Base-by-base conservation (phyloP, 768 basidiomycete species). In the Agaricus bisporus region DNA sequence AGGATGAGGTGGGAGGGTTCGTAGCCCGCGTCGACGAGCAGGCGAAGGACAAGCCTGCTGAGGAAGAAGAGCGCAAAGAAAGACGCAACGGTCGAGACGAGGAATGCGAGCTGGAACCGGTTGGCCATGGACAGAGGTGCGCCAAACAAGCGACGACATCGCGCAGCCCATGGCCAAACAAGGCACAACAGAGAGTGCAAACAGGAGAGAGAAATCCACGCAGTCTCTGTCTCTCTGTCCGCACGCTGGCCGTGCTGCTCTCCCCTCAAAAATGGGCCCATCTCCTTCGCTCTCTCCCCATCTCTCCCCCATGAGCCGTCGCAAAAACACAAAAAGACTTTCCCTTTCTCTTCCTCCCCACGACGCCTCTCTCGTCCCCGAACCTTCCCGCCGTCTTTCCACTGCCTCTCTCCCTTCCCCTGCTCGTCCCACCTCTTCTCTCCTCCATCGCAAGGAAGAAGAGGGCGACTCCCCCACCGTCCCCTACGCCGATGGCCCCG, bases 401-500 rank as follows among this genome's bases (percentile, higher is more conserved):
- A 71, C 85, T 55, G 73, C 85, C 47, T 92, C 90, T 10, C 81
- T 90, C 25, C 86, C 85, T 18, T 59, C 76, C 36, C 65, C 74
- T 47, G 65, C 75, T n/a, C 76, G 77, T 22, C 67, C 77, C 37
- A 73, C 75, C n/a, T 70, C 75, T 20, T 70, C 83, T 18, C 71
- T 78, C 43, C 63, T 84, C 20, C 79, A 82, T 58, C 80, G 84
- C 62, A 84, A 77, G 59, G 86, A 82, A 55, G 86, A 86, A 61
- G 85, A 83, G 56, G 63, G 64, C 26, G 63, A 70, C 44, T 78
- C 80, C 0, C 78, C 81, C 8, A 70, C 82, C 22, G 71, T 78
- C 2, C 88, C 93, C 5, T 97, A 97, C 65, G 64, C 75, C 4
- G 77, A 86, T 61, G 93, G 93, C 14, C 94, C 93, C 42, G 70